phyloP scores from a whole-genome alignment of 2,329 filamentous ascomycete genomes.

The Aspergillus pseudoglaucus region DNA sequence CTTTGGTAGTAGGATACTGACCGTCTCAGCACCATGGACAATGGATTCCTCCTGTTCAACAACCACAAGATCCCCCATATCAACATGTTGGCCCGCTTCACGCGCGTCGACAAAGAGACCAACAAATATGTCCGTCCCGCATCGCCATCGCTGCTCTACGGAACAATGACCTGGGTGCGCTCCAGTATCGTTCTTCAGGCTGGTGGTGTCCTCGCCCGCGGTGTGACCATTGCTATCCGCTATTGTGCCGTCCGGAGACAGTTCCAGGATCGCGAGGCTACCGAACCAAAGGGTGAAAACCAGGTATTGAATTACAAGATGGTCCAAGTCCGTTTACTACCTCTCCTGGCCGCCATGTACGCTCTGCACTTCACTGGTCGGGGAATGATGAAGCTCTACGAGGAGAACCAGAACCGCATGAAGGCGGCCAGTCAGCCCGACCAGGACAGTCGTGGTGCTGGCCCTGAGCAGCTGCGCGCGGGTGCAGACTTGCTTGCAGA shows the following conservation, averaged over 20 bases:
- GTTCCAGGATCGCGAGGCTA: constrained; percentile 67
- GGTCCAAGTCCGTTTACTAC: constrained; percentile 67
- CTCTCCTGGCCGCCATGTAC: constrained; percentile 66
- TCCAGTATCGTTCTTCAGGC: constrained; percentile 68
- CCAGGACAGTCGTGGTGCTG: constrained; percentile 50
- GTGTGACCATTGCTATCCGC: constrained; percentile 70
- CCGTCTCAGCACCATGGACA: constrained; percentile 62
- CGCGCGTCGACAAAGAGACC: constrained; percentile 60
- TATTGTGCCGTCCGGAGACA: constrained; percentile 70
- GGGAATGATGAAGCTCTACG: constrained; percentile 67
- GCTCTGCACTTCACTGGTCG: constrained; percentile 75
- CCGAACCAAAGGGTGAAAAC: constrained; percentile 57
- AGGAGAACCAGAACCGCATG: constrained; percentile 66
- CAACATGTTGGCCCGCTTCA: constrained; percentile 68
- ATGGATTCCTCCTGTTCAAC: constrained; percentile 72
- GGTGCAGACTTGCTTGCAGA: constrained; percentile 65
- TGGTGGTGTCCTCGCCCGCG: constrained; percentile 63
- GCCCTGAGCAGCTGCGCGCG: constrained; percentile 61
- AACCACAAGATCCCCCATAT: constrained; percentile 67
- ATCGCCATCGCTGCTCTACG: constrained; percentile 63
- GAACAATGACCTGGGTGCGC: constrained; percentile 69
- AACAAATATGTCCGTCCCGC: constrained; percentile 62
- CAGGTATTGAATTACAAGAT: constrained; percentile 76
- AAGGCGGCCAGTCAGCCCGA: constrained; percentile 39
- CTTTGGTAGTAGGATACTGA: constrained; percentile 2